Evolutionary conservation across 1,284 basidiomycete species (phyloP).

Genomic region (Ceratobasidium sp.): DNA sequence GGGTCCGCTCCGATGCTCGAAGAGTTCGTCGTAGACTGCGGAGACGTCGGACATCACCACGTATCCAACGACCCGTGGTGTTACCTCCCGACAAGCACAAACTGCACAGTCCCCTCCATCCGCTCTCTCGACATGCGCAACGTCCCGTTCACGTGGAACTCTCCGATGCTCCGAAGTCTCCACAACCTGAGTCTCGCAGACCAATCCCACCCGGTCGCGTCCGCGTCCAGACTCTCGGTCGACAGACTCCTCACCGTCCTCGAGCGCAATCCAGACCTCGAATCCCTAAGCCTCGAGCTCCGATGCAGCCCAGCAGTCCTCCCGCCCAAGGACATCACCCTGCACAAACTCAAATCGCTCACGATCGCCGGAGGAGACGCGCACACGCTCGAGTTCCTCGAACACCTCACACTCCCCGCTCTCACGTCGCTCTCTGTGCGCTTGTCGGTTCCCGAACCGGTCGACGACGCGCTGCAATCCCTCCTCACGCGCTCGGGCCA

Average conservation of each 20-base stretch:
- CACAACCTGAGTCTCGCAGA: constrained; percentile 72
- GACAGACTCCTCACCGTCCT: constrained; percentile 76
- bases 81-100: constrained; percentile 35
- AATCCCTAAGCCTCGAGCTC: constrained; percentile 72
- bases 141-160: constrained; percentile 49
- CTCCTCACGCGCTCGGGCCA: constrained; percentile 71
- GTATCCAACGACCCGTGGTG: constrained; percentile 46
- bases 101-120: constrained; percentile 43
- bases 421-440: constrained; percentile 69
- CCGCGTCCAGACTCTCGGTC: constrained; percentile 70
- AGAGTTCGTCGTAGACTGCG: constrained; percentile 81
- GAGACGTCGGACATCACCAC: constrained; percentile 60
- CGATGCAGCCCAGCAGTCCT: constrained; percentile 71
- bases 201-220: constrained; percentile 73
- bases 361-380: constrained; percentile 75
- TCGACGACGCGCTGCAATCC: constrained; percentile 74
- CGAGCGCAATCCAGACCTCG: constrained; percentile 68
- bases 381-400: constrained; percentile 70
- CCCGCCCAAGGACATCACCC: constrained; percentile 67
- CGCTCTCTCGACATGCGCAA: constrained; percentile 46
- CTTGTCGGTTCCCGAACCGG: constrained; percentile 72
- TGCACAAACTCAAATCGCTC: constrained; percentile 68
- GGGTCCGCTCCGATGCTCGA: constrained; percentile 70
- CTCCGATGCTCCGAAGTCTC: constrained; percentile 58
- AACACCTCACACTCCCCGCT: constrained; percentile 69